These are phyloP conservation scores for Chaetomium fimeti DNA, from an alignment of 495 filamentous ascomycete genomes.

Conservation along the genomic window DNA sequence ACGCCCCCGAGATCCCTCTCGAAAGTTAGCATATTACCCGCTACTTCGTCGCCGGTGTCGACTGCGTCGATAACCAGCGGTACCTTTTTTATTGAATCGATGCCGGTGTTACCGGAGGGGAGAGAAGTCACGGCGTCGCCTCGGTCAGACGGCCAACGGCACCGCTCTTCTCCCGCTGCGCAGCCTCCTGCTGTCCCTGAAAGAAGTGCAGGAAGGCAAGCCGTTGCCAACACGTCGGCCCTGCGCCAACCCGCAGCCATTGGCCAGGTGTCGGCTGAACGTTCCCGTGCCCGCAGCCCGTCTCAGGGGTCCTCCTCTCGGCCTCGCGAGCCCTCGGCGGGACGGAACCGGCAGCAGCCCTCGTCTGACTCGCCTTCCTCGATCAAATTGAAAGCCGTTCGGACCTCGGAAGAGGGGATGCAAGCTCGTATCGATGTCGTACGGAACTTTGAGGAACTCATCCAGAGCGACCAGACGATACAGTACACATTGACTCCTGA, in stretches of 20 bases:
- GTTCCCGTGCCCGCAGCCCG: constrained; percentile 26
- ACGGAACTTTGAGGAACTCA: constrained; percentile 75
- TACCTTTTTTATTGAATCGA: constrained; percentile 34
- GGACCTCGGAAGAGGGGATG: constrained; percentile 53
- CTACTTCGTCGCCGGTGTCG: constrained; percentile 17
- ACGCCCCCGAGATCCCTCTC: constrained; percentile 31
- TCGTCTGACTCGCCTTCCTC: constrained; percentile 44
- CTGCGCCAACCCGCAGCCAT: constrained; percentile 35
- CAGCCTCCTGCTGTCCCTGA: constrained; percentile 43
- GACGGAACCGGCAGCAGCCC: constrained; percentile 30
- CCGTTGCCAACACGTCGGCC: constrained; percentile 26
- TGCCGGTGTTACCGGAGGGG: constrained; percentile 31
- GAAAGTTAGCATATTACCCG: constrained; percentile 38
- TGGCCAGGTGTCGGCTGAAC: constrained; percentile 37
- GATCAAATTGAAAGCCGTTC: constrained; percentile 46
- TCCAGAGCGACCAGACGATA: constrained; percentile 86
- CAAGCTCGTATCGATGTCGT: constrained; percentile 43
- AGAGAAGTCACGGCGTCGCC: constrained; percentile 20
- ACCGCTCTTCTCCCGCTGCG: constrained; percentile 18
- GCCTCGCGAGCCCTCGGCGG: constrained; percentile 21
- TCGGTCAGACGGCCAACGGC: constrained; percentile 7
- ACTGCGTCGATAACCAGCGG: constrained; percentile 26
- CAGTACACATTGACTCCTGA: constrained; percentile 91
- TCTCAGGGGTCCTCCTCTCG: constrained; percentile 21
- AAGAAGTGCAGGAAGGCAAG: constrained; percentile 39